phyloP scores from a whole-genome alignment of 306 rosid species.

The Abrus precatorius region DNA sequence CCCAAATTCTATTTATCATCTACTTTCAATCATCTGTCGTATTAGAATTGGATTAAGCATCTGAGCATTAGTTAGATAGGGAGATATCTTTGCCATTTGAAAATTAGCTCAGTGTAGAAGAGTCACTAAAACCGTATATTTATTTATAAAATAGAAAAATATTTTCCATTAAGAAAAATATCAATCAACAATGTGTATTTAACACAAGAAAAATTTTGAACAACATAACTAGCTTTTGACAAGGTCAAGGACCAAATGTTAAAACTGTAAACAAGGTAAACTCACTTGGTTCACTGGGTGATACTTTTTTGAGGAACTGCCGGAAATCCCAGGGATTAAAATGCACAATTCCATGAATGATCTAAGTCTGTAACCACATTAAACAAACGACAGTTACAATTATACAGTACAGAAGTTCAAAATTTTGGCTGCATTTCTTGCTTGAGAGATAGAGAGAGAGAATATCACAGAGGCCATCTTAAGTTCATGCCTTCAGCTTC shows the following conservation, averaged over 20 bases:
- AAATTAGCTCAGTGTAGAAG: conserved; percentile 21
- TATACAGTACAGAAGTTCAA: conserved; percentile 21
- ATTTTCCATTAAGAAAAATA: conserved; percentile 22
- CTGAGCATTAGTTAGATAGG: background rate
- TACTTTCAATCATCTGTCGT: background rate
- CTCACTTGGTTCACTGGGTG: conserved; percentile 63
- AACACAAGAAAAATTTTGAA: conserved; percentile 14
- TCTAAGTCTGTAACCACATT: conserved; percentile 76
- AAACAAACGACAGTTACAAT: conserved; percentile 39
- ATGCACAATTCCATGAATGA: conserved; percentile 95
- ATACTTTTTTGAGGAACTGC: conserved; percentile 66
- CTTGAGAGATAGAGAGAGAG: background rate
- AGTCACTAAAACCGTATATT: conserved; percentile 31
- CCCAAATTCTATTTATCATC: conserved; percentile 27
- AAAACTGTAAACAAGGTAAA: conserved; percentile 34
- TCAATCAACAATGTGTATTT: background rate
- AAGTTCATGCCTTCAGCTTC: background rate
- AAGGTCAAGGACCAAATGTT: conserved; percentile 27
- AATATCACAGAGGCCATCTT: background rate
- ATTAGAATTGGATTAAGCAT: conserved; percentile 6
- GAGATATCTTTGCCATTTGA: conserved; percentile 35
- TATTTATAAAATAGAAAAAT: background rate
- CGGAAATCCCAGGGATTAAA: conserved; percentile 79
- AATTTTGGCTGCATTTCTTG: background rate
- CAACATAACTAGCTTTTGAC: conserved; percentile 41